phyloP scores from a whole-genome alignment of 768 basidiomycete species.

The Auricularia sp. region DNA sequence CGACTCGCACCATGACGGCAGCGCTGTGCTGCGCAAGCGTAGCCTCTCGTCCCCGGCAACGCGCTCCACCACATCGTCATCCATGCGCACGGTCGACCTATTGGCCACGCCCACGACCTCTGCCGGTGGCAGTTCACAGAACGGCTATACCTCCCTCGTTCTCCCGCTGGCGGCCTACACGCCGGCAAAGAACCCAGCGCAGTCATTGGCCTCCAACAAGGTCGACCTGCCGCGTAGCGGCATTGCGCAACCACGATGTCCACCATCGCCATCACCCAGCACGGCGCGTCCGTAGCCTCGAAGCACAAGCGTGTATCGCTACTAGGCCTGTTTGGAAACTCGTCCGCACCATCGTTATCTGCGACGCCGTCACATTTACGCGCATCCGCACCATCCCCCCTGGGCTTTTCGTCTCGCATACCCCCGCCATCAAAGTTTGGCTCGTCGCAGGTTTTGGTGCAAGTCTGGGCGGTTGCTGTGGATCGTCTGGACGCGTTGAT shows the following conservation, averaged over 20 bases:
- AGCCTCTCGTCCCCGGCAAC: neutral
- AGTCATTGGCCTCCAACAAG: slow-evolving; percentile 27
- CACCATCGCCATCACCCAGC: slow-evolving; percentile 36
- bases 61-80: slow-evolving; percentile 11
- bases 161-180: slow-evolving; percentile 36
- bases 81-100: slow-evolving; percentile 16
- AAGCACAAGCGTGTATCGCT: neutral
- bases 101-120: slow-evolving; percentile 22
- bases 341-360: neutral
- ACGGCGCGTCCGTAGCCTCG: slow-evolving; percentile 3
- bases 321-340: neutral
- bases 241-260: slow-evolving; percentile 84
- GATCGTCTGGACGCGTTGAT: slow-evolving; percentile 65
- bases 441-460: slow-evolving; percentile 61
- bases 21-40: neutral
- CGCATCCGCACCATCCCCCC: slow-evolving; percentile 21
- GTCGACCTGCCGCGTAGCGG: slow-evolving; percentile 70
- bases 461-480: slow-evolving; percentile 82
- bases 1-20: slow-evolving; percentile 10
- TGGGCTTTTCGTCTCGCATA: slow-evolving; percentile 63
- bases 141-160: slow-evolving; percentile 32
- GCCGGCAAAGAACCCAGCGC: slow-evolving; percentile 25
- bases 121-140: slow-evolving; percentile 6
- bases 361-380: slow-evolving; percentile 24
- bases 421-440: slow-evolving; percentile 66